Percentiles rank a stretch among this genome's conserved stretches.
Evolutionary conservation across 2,329 filamentous ascomycete species (phyloP).

Genomic region (Phialophora verrucosa): DNA sequence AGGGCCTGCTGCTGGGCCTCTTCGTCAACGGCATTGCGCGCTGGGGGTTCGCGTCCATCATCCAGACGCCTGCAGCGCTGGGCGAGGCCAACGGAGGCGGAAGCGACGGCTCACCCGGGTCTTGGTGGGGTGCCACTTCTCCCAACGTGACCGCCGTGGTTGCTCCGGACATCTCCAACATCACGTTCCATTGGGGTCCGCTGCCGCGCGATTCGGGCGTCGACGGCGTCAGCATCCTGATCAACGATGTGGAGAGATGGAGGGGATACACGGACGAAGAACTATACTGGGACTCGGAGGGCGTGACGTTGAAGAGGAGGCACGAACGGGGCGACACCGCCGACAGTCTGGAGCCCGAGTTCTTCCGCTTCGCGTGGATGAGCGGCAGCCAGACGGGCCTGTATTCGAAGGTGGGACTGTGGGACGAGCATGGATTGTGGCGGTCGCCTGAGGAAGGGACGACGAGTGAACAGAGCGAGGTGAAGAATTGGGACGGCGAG

Average conservation of each 20-base stretch:
- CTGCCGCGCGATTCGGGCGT: constrained; percentile 43
- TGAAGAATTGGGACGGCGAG: constrained; percentile 9
- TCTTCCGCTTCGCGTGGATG: constrained; percentile 56
- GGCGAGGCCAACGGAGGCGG: constrained; percentile 56
- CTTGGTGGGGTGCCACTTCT: constrained; percentile 52
- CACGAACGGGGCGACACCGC: constrained; percentile 27
- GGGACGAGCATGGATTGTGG: constrained; percentile 39
- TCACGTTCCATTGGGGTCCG: constrained; percentile 54
- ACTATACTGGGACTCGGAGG: constrained; percentile 46
- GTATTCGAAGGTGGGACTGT: constrained; percentile 37
- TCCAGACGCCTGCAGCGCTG: constrained; percentile 79
- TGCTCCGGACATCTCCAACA: constrained; percentile 44
- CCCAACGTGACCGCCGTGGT: constrained; percentile 59
- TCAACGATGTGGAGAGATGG: constrained; percentile 69
- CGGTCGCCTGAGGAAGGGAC: constrained; percentile 14
- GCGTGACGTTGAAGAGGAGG: constrained; percentile 33
- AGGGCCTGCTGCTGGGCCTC: constrained; percentile 85
- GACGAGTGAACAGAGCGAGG: constrained; percentile 3
- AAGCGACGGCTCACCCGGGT: constrained; percentile 45
- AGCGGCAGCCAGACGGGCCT: constrained; percentile 38
- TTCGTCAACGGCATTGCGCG: constrained; percentile 93
- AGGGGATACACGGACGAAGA: constrained; percentile 61
- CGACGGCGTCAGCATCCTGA: constrained; percentile 65
- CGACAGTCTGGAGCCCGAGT: constrained; percentile 43
- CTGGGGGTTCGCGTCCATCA: constrained; percentile 89